Evolutionary conservation across 371 early-diverging fungal genomes (phyloP), one percentile per base, ranked within the genome.

Genomic region (Circinella umbellata): DNA sequence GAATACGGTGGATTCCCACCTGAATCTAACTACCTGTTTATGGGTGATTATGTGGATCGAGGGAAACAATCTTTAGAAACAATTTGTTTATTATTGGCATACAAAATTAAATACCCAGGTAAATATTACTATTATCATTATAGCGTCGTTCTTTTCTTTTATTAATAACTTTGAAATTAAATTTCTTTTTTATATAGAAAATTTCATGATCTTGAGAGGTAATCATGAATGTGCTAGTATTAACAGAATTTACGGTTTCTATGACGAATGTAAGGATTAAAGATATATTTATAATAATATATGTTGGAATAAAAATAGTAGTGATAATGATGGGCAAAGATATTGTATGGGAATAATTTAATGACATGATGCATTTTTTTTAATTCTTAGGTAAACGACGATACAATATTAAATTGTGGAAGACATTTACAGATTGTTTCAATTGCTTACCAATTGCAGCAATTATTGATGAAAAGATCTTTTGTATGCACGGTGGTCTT

Each of bases 11-110:
- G 92, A 46, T 94, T 88, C 84, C 97, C 91, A 69, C 97, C 91
- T 15, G 88, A 85, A 73, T 85, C 91, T 78, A 96, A 93, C 87
- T 97, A 94, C 73, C 82, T 98, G 57, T 97, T 98, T 81, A 76
- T 98, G 70, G 97, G 97, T 39, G 99, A 99, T 79, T 99, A 98
- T 83, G 99, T 98, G 38, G 96, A 98, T 77, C 89, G 99, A 61
- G 99, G 99, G 61, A 96, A 97, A 75, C 96, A 97, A 81, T 91
- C 91, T 61, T 82, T 98, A 14, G 99, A 98, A 80, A 95, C 96
- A 20, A 97, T 98, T 72, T 89, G 92, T 68, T 85, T 98, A 55
- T 86, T 98, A 59, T 83, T 98, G 69, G 92, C 94, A 62, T 97
- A 95, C 87, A 98, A 98, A 88, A 93, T 98, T 78, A 96, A 96